Evolutionary conservation across 257 asterid species (phyloP).

Genomic region (Plectranthus barbatus): DNA sequence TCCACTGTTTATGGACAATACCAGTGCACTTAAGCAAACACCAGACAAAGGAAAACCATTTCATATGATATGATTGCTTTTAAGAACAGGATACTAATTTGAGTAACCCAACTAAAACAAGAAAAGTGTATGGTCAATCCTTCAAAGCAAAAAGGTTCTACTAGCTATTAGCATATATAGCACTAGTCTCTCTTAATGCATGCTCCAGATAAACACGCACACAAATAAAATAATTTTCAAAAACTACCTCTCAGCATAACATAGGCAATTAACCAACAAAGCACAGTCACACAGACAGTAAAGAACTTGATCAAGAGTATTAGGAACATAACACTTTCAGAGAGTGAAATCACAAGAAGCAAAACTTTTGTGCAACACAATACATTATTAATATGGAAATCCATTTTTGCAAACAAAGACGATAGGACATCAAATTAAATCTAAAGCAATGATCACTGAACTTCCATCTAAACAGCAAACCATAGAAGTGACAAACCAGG

Average conservation of each 20-base stretch:
- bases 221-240: neutral
- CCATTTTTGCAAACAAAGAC: conserved; percentile 4
- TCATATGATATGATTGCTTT: neutral
- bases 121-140: neutral
- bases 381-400: neutral
- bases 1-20: neutral
- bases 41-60: neutral
- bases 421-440: conserved; percentile 10
- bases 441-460: neutral
- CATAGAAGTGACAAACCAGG: conserved; percentile 51
- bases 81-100: neutral
- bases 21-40: neutral
- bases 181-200: neutral
- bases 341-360: neutral
- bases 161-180: neutral
- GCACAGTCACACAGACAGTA: neutral
- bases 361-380: neutral
- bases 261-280: neutral
- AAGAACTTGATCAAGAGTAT: neutral
- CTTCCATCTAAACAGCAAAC: neutral
- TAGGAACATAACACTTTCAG: neutral
- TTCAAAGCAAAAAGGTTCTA: neutral
- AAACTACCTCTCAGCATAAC: neutral
- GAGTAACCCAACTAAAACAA: neutral
- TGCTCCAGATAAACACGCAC: neutral